Percentiles rank a stretch among this genome's conserved stretches.
These are phyloP conservation scores for Talaromyces borbonicus DNA, from an alignment of 495 filamentous ascomycete genomes.

Conservation along the genomic window DNA sequence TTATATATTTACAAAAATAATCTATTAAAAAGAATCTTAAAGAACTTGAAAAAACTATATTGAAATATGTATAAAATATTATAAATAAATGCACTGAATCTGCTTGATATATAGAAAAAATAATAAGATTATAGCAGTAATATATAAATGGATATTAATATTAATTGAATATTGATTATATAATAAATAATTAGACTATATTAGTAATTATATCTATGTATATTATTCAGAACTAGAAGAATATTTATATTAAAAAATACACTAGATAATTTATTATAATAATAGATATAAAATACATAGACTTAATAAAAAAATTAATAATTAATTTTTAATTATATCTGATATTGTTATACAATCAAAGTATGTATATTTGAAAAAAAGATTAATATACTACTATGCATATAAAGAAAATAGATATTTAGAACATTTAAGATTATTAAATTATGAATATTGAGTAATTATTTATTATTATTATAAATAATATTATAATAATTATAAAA, in stretches of 20 bases:
- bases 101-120: background rate
- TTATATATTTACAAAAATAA: background rate
- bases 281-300: background rate
- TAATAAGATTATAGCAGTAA: background rate
- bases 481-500: background rate
- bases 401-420: background rate
- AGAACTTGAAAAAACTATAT: background rate
- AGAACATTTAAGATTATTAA: background rate
- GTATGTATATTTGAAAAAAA: background rate
- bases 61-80: background rate
- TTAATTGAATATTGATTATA: background rate
- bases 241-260: background rate
- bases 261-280: background rate
- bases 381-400: background rate
- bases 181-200: background rate
- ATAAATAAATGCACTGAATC: background rate
- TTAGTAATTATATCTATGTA: background rate
- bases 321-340: background rate
- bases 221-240: background rate
- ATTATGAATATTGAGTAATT: background rate
- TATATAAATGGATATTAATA: background rate
- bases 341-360: background rate
- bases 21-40: too few relatives aligned
- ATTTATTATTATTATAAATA: too few relatives aligned
- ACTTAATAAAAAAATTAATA: background rate